These are phyloP conservation scores for Mycena sanguinolenta DNA, from an alignment of 768 basidiomycete genomes.

Conservation along the genomic window DNA sequence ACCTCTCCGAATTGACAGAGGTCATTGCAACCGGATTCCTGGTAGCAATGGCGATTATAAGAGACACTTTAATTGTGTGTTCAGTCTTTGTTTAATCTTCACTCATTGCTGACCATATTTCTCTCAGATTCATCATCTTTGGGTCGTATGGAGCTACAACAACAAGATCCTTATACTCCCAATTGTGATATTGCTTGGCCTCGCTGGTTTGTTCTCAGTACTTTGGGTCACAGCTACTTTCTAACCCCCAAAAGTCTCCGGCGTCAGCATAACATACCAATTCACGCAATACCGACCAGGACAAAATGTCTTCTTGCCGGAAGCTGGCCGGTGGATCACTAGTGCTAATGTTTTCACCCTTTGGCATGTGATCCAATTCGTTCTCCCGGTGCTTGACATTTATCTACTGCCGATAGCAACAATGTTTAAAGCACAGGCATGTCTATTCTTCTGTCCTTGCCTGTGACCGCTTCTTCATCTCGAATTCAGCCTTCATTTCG, in stretches of 20 bases:
- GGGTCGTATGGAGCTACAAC: too few relatives aligned
- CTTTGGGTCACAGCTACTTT: not conserved
- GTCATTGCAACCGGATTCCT: too few relatives aligned
- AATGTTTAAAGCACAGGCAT: not conserved
- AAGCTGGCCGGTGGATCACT: not conserved
- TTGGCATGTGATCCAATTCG: too few relatives aligned
- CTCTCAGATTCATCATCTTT: too few relatives aligned
- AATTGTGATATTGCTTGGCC: too few relatives aligned
- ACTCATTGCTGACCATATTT: not conserved
- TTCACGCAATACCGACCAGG: not conserved
- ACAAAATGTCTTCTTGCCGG: not conserved
- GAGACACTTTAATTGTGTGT: not conserved
- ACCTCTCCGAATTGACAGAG: not conserved
- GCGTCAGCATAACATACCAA: not conserved
- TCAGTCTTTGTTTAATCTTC: not conserved
- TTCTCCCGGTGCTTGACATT: too few relatives aligned
- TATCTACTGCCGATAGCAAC: too few relatives aligned
- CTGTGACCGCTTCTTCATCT: too few relatives aligned
- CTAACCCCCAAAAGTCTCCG: not conserved
- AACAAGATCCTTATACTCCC: too few relatives aligned
- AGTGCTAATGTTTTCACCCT: not conserved
- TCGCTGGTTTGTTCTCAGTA: too few relatives aligned
- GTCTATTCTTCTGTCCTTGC: not conserved
- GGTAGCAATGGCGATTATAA: not conserved
- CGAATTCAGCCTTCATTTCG: not conserved